A percentile compares a stretch with the other conserved stretches of the same genome.
phyloP scores from a whole-genome alignment of 495 filamentous ascomycete genomes.

The Aspergillus olivimuriae region DNA sequence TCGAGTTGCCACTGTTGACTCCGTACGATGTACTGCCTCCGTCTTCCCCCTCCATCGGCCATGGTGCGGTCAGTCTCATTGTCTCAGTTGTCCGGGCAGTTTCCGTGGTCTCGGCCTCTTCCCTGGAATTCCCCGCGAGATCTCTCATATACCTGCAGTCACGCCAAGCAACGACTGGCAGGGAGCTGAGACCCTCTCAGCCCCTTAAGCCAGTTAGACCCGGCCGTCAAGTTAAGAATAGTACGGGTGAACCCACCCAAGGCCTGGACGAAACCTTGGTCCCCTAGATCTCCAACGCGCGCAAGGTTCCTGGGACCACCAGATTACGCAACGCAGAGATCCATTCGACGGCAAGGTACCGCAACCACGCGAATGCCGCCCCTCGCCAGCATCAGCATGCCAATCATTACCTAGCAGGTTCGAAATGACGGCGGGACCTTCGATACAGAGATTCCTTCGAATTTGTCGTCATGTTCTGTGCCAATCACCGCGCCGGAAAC shows the following conservation, averaged over 20 bases:
- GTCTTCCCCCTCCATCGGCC: no score
- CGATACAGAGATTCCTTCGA: not conserved
- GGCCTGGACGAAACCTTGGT: slow-evolving; percentile 6
- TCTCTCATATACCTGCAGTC: not conserved
- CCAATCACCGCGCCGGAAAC: slow-evolving; percentile 1
- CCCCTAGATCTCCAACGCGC: not conserved
- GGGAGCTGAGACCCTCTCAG: not conserved
- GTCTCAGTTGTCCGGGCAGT: no score
- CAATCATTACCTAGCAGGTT: slow-evolving; percentile 5
- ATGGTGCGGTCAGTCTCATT: no score
- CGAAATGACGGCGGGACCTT: not conserved
- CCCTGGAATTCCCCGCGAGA: no score
- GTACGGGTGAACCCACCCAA: slow-evolving; percentile 6
- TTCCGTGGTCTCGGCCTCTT: not conserved
- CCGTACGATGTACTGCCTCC: no score
- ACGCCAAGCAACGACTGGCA: not conserved
- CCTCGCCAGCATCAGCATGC: slow-evolving; percentile 2
- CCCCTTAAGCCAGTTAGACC: not conserved
- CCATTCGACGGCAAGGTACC: slow-evolving; percentile 3
- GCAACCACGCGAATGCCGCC: not conserved
- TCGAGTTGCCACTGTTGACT: no score
- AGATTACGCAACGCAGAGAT: slow-evolving; percentile 18
- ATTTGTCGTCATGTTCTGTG: not conserved
- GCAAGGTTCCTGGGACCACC: slow-evolving; percentile 13
- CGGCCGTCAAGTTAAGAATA: slow-evolving; percentile 17